Evolutionary conservation across 1,139 yeast species (phyloP).

Genomic region (Taphrina populina): DNA sequence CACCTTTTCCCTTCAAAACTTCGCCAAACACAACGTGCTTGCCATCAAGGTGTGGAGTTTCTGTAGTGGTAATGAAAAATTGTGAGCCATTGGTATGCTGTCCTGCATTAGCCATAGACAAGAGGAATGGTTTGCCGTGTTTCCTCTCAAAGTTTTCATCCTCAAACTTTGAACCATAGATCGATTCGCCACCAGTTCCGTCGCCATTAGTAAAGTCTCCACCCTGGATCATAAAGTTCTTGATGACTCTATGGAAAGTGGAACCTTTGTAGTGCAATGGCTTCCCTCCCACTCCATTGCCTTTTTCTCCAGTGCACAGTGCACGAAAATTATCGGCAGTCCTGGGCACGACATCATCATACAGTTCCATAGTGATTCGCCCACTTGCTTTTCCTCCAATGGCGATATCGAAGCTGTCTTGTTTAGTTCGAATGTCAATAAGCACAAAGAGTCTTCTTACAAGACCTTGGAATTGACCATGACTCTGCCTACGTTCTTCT

Average conservation of each 20-base stretch:
- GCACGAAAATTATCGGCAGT: conserved; percentile 93
- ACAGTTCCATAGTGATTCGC: conserved; percentile 66
- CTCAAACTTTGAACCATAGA: conserved; percentile 93
- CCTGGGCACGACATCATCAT: conserved; percentile 60
- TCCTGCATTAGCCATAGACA: conserved; percentile 91
- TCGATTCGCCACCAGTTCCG: conserved; percentile 97
- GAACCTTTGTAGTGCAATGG: conserved; percentile 63
- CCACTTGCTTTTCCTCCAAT: conserved; percentile 63
- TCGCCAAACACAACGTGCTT: conserved; percentile 97
- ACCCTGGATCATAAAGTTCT: conserved; percentile 86
- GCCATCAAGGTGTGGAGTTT: conserved; percentile 71
- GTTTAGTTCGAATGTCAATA: background rate
- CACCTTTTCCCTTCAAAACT: conserved; percentile 76
- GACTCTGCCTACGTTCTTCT: too few relatives aligned
- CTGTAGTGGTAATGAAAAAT: conserved; percentile 78
- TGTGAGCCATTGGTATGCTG: conserved; percentile 95
- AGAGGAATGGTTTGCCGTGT: conserved; percentile 73
- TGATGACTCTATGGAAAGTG: conserved; percentile 86
- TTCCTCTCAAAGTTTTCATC: conserved; percentile 82
- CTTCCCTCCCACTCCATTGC: conserved; percentile 63
- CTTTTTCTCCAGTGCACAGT: conserved; percentile 86
- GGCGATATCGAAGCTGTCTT: conserved; percentile 56
- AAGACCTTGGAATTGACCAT: conserved; percentile 19
- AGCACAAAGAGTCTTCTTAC: background rate
- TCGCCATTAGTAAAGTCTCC: conserved; percentile 90